Evolutionary conservation across 129 eudicot species (phyloP).

Genomic region (Tagetes patula): DNA sequence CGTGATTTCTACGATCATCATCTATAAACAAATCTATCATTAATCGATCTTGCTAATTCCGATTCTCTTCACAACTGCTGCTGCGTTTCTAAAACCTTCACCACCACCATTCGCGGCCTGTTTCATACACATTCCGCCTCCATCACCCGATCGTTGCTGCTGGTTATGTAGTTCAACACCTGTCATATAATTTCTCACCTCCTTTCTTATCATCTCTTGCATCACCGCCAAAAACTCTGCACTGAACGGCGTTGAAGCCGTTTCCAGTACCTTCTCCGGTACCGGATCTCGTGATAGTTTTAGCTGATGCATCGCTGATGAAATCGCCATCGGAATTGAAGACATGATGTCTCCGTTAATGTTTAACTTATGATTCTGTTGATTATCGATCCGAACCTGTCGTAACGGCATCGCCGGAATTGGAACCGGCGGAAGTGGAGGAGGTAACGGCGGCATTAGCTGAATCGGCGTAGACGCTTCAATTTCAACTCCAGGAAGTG

Average conservation of each 20-base stretch:
- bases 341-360: conserved; percentile 23
- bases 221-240: conserved; percentile 70
- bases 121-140: conserved; percentile 44
- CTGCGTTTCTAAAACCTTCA: conserved; percentile 51
- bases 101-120: conserved; percentile 38
- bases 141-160: conserved; percentile 23
- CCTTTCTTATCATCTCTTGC: conserved; percentile 87
- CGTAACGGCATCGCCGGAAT: conserved; percentile 29
- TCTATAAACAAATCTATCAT: conserved; percentile 22
- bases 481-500: conserved; percentile 64
- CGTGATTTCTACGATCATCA: conserved; percentile 22
- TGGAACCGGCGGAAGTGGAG: conserved; percentile 5
- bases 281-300: conserved; percentile 29
- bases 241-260: conserved; percentile 48
- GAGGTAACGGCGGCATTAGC: conserved; percentile 18
- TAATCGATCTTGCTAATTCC: conserved; percentile 77
- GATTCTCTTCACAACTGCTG: conserved; percentile 62
- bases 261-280: conserved; percentile 30
- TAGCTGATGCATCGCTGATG: conserved; percentile 36
- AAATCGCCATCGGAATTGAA: conserved; percentile 40
- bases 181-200: conserved; percentile 75
- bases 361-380: conserved; percentile 19
- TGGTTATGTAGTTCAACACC: conserved; percentile 45
- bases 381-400: conserved; percentile 26
- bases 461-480: conserved; percentile 28